Evolutionary conservation across 2,329 filamentous ascomycete species (phyloP).

Genomic region (Xylariaceae sp.): DNA sequence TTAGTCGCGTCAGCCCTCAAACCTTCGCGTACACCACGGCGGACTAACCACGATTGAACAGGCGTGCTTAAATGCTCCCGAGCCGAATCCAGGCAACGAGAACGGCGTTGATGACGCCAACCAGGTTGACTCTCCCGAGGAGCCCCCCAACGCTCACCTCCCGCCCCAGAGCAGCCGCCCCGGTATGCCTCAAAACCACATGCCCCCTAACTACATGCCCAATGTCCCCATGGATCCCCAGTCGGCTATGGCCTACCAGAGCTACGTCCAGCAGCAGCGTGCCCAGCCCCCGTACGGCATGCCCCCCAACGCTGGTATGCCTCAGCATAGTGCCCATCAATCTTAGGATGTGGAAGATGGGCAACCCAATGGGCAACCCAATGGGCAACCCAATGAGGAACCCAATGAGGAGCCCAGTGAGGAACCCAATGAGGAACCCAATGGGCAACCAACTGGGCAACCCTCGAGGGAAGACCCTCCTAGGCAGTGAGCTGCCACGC

Average conservation of each 20-base stretch:
- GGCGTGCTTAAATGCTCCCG: constrained; percentile 95
- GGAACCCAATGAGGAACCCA: no score
- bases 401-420: no score
- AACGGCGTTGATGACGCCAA: constrained; percentile 74
- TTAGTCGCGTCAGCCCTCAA: constrained; percentile 36
- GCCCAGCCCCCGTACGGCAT: constrained; percentile 68
- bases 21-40: constrained; percentile 1
- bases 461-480: no score
- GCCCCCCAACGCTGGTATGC: constrained; percentile 73
- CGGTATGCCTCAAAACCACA: constrained; percentile 63
- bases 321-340: constrained; percentile 78
- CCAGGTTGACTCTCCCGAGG: constrained; percentile 86
- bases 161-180: constrained; percentile 61
- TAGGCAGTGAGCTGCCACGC: constrained; percentile 23
- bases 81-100: constrained; percentile 76
- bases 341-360: constrained; percentile 47
- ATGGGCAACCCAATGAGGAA: no score
- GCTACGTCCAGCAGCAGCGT: constrained; percentile 73
- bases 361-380: no score
- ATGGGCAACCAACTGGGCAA: no score
- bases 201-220: constrained; percentile 61
- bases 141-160: constrained; percentile 72
- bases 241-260: constrained; percentile 78
- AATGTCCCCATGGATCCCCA: constrained; percentile 69
- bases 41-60: constrained; percentile 41